Conservation (phyloP, 1,284 basidiomycete species). For the Rhizoctonia solani region DNA sequence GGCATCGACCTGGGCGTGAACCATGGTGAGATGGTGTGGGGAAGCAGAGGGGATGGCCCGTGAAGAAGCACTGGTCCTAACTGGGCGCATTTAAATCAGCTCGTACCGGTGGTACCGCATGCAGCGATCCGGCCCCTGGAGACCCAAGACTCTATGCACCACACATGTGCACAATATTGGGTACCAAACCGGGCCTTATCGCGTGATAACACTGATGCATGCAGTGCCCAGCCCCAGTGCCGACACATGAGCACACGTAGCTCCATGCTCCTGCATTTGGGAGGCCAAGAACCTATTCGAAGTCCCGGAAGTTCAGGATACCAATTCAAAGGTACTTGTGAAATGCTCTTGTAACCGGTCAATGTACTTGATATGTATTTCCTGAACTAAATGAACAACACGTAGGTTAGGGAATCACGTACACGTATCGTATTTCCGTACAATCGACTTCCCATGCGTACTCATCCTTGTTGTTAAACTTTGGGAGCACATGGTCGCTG, state of each 20-base stretch:
- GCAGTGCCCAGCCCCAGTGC: conserved; percentile 2
- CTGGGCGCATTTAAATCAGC: not conserved
- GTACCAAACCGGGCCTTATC: too few species aligned
- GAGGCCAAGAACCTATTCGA: conserved; percentile 3
- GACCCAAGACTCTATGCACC: conserved; percentile 25
- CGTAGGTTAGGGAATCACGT: too few species aligned
- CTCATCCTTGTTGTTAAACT: not conserved
- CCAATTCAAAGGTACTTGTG: not conserved
- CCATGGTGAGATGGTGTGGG: conserved; percentile 29
- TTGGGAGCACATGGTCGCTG: not conserved
- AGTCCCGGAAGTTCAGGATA: not conserved
- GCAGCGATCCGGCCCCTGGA: not conserved
- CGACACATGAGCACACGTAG: not conserved
- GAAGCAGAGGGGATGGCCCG: conserved; percentile 23
- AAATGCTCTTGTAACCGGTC: too few species aligned
- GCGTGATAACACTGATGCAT: conserved; percentile 1
- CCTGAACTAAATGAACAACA: too few species aligned
- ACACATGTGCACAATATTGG: conserved; percentile 3
- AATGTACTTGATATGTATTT: too few species aligned
- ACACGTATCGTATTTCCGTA: too few species aligned
- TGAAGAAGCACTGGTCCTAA: not conserved
- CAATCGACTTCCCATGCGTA: not conserved
- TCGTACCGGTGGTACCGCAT: conserved; percentile 1
- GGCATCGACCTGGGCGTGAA: not conserved
- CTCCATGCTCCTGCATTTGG: conserved; percentile 6